These are phyloP conservation scores for Xerocomus minutiporus DNA, from an alignment of 1,284 basidiomycete species.

Conservation along the genomic window DNA sequence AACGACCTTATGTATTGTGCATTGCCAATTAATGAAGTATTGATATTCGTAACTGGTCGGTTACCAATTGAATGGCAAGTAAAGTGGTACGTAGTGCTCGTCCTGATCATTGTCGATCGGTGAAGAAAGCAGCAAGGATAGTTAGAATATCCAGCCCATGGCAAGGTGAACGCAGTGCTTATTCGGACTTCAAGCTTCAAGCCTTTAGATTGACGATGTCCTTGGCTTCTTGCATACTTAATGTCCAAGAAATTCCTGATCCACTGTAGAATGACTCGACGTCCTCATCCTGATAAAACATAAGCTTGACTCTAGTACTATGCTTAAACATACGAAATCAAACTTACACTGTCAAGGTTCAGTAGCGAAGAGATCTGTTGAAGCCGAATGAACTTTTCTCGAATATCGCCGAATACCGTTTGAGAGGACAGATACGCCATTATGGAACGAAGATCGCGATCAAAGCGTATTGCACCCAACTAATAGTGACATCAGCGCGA, in stretches of 20 bases:
- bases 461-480: slow-evolving; percentile 96
- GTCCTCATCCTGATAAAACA: slow-evolving; percentile 71
- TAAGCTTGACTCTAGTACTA: slow-evolving; percentile 6
- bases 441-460: slow-evolving; percentile 86
- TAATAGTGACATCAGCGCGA: slow-evolving; percentile 33
- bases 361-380: slow-evolving; percentile 92
- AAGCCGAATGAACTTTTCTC: slow-evolving; percentile 88
- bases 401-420: slow-evolving; percentile 79
- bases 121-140: too few species aligned
- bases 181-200: slow-evolving; percentile 25
- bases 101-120: too few species aligned
- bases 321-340: neutral
- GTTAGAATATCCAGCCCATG: neutral
- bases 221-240: slow-evolving; percentile 75
- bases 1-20: slow-evolving; percentile 2
- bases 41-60: neutral
- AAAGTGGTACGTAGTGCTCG: neutral
- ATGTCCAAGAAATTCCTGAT: slow-evolving; percentile 87
- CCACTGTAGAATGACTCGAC: slow-evolving; percentile 89
- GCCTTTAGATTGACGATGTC: slow-evolving; percentile 62
- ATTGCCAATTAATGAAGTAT: neutral
- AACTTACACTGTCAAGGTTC: slow-evolving; percentile 81
- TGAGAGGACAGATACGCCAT: slow-evolving; percentile 81
- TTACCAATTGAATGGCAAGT: neutral
- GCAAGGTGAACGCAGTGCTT: neutral